phyloP scores from a whole-genome alignment of 2,329 filamentous ascomycete species.

The Neofusicoccum ribis region DNA sequence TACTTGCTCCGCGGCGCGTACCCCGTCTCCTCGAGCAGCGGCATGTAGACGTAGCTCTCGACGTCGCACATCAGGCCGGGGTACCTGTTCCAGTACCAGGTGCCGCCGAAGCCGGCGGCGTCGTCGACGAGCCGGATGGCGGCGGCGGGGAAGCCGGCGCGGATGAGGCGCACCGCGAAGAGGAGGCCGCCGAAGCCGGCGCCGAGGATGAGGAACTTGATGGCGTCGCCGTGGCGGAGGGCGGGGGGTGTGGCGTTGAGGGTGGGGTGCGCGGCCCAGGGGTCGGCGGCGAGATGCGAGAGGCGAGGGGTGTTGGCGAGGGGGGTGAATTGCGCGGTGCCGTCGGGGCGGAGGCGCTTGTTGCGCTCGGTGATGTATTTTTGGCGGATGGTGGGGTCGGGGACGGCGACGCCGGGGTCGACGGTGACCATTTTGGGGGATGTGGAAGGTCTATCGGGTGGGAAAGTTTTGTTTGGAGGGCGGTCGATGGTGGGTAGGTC shows the following conservation, averaged over 20 bases:
- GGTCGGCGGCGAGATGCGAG: constrained; percentile 22
- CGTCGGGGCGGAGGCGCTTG: constrained; percentile 8
- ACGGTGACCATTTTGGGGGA: neutral
- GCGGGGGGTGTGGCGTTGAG: neutral
- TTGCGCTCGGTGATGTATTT: constrained; percentile 4
- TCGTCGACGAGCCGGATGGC: constrained; percentile 37
- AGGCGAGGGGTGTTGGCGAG: no score
- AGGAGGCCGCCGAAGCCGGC: constrained; percentile 48
- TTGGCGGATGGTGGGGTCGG: neutral
- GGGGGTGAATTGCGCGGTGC: neutral
- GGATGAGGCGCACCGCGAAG: constrained; percentile 42
- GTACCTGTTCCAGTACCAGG: constrained; percentile 34
- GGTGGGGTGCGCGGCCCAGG: constrained; percentile 25
- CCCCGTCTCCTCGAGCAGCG: constrained; percentile 45
- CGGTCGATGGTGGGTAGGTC: no score
- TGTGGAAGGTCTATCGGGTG: no score
- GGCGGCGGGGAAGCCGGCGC: constrained; percentile 35
- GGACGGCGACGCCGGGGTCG: neutral
- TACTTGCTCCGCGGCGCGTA: constrained; percentile 35
- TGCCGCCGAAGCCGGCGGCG: constrained; percentile 26
- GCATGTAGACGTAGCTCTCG: constrained; percentile 29
- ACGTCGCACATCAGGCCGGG: constrained; percentile 26
- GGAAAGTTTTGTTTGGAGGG: no score
- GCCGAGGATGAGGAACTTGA: constrained; percentile 41
- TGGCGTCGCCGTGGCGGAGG: neutral